These are phyloP conservation scores for Colletotrichum aenigma DNA, from an alignment of 2,329 filamentous ascomycete species.

Conservation along the genomic window DNA sequence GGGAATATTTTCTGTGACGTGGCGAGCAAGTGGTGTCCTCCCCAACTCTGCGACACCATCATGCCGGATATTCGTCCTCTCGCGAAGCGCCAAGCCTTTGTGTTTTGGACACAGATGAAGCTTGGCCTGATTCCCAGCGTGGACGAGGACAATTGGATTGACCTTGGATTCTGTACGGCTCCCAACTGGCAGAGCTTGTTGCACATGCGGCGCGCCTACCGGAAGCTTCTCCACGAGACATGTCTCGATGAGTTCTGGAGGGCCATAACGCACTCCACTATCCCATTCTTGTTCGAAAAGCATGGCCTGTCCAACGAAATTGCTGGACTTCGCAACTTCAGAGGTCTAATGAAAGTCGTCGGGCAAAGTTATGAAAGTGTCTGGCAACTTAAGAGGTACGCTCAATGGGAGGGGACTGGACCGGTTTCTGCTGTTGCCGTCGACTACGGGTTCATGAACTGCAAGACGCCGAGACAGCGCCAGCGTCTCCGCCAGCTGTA, in stretches of 20 bases:
- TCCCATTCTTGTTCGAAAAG: neutral
- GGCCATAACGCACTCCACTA: neutral
- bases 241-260: neutral
- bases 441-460: neutral
- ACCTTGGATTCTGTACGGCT: neutral
- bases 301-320: neutral
- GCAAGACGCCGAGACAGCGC: neutral
- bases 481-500: neutral
- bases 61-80: neutral
- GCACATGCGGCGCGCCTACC: neutral
- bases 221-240: neutral
- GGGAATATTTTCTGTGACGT: neutral
- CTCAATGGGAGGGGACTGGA: neutral
- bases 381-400: neutral
- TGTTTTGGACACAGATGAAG: neutral
- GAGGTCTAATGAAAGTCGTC: neutral
- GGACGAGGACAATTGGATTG: neutral
- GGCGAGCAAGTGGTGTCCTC: neutral
- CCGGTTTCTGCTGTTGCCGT: neutral
- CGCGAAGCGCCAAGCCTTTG: neutral
- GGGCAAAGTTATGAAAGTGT: neutral
- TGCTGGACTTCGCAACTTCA: neutral
- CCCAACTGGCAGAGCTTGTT: neutral
- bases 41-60: neutral
- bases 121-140: neutral